Conservation (phyloP, 441 rosid species). For the Pelargonium myrrhifolium region DNA sequence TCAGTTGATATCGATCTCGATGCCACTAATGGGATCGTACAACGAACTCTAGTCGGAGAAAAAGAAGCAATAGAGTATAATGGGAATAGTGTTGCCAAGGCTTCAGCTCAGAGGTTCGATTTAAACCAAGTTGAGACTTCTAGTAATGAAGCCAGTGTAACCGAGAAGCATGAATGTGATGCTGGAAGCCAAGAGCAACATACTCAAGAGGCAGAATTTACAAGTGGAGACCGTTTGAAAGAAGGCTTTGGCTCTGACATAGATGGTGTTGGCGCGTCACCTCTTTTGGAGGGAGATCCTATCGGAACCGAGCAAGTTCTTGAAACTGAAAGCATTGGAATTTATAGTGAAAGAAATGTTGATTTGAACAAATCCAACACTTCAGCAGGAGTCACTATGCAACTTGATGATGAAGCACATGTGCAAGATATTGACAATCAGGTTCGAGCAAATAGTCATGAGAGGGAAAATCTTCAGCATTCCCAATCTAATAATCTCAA, state of each 20-base stretch:
- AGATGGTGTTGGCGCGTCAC: constrained; percentile 53
- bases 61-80: constrained; percentile 24
- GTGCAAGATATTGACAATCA: constrained; percentile 37
- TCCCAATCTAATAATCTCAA: constrained; percentile 30
- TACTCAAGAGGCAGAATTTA: constrained; percentile 68
- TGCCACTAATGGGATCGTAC: constrained; percentile 25
- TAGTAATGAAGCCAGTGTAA: constrained; percentile 62
- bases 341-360: constrained; percentile 33
- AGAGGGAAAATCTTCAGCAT: constrained; percentile 20
- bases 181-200: constrained; percentile 63
- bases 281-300: constrained; percentile 48
- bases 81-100: constrained; percentile 28
- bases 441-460: constrained; percentile 19
- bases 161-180: constrained; percentile 86
- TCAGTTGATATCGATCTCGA: constrained; percentile 61
- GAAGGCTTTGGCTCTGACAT: constrained; percentile 84
- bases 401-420: constrained; percentile 59
- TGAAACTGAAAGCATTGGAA: constrained; percentile 68
- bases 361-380: constrained; percentile 33
- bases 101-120: constrained; percentile 41
- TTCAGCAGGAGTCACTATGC: constrained; percentile 67
- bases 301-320: constrained; percentile 70
- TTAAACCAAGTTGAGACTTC: constrained; percentile 38
- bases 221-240: constrained; percentile 43
- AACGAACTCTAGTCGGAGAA: constrained; percentile 24